Base-by-base conservation (phyloP, 2,329 filamentous ascomycete genomes). In the Grosmannia penicillata region DNA sequence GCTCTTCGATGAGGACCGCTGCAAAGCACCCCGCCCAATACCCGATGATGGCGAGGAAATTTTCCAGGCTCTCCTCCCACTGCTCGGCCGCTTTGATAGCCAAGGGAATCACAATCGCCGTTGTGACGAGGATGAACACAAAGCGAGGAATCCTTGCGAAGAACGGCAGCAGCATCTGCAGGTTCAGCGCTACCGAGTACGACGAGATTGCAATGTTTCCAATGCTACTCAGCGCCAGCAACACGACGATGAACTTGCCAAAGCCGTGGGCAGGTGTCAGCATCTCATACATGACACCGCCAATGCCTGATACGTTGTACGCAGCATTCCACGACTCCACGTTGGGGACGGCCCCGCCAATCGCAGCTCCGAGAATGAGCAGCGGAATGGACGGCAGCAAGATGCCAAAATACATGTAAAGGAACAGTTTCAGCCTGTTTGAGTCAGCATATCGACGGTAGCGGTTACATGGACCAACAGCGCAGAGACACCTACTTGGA, bases 11-110 rank as follows among this genome's bases (percentile, higher is more conserved):
- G 38, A 71, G 50, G 21, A 74, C 66, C 8, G 62, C 63, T 8
- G 68, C 59, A 36, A 68, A 74, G 2, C 67, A 64, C 0, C 67
- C 68, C 0, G 67, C 69, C 69, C 70, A 75, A 53, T 75, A 75
- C 4, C 64, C 69, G 39, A 74, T 73, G 8, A 75, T 54, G 1
- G 68, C 60, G 30, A 75, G 56, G 43, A 74, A 71, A 47, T 74
- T 72, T 48, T 68, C 60, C 21, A 78, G 57, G 45, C 65, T 72
- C 43, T 60, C 52, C 51, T 76, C 72, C 57, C 78, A 78, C 39
- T 64, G 57, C 34, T 58, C 56, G 3, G 72, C 68, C 0, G 72
- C 73, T 37, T 58, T 59, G 40, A 78, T 64, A 13, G 69, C 62
- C 28, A 74, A 62, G 2, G 70, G 70, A 41, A 79, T 75, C 47